Conservation (phyloP, 352 stramenopile species). For the Globisporangium cylindrosporum region DNA sequence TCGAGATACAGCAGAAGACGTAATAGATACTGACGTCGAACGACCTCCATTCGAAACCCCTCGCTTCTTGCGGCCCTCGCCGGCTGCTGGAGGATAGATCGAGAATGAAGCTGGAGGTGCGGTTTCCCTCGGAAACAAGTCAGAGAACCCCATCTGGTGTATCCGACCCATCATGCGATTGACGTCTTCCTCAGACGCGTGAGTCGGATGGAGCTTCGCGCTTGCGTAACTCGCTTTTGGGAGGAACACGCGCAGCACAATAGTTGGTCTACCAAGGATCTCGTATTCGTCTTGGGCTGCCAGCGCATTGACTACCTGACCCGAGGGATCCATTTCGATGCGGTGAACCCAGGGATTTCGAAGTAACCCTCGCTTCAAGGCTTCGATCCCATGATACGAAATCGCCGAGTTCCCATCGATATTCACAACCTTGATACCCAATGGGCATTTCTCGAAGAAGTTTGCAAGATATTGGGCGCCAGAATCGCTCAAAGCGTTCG, state of each 20-base stretch:
- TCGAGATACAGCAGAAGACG: constrained; percentile 4
- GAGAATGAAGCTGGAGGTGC: constrained; percentile 2
- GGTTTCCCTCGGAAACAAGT: not conserved
- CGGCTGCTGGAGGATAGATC: constrained; percentile 2
- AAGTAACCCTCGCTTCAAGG: constrained; percentile 27
- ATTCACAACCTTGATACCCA: constrained; percentile 27
- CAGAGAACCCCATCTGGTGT: constrained; percentile 14
- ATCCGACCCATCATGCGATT: constrained; percentile 17
- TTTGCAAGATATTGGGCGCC: constrained; percentile 33
- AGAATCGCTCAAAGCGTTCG: constrained; percentile 38
- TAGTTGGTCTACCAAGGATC: constrained; percentile 12
- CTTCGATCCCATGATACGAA: constrained; percentile 29
- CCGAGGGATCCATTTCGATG: constrained; percentile 18
- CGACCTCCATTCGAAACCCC: not conserved
- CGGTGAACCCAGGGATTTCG: constrained; percentile 32
- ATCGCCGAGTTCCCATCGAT: constrained; percentile 32
- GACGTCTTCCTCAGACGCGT: constrained; percentile 15
- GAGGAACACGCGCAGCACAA: constrained; percentile 18
- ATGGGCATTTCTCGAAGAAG: constrained; percentile 37
- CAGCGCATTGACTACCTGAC: constrained; percentile 20
- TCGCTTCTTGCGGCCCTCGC: not conserved
- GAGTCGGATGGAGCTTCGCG: not conserved
- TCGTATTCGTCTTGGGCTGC: constrained; percentile 20
- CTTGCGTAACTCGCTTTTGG: not conserved
- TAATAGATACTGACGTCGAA: not conserved